phyloP scores from a whole-genome alignment of 1,284 basidiomycete species.

The Papiliotrema terrestris region DNA sequence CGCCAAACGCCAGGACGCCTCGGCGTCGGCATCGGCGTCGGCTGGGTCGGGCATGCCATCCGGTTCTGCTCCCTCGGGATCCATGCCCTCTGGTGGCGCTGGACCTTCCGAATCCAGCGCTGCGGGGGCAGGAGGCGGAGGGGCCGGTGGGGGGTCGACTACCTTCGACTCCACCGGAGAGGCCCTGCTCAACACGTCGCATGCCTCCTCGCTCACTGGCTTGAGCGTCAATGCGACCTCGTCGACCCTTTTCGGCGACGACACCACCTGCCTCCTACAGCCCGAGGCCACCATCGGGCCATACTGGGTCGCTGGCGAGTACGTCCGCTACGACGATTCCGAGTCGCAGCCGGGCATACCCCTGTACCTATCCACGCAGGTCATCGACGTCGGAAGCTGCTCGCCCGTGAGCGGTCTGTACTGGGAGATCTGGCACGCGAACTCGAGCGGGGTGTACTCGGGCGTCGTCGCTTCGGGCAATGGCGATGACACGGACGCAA shows the following conservation, averaged over 20 bases:
- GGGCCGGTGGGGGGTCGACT: background rate
- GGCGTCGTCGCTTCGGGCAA: slow-evolving; percentile 49
- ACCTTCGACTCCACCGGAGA: slow-evolving; percentile 3
- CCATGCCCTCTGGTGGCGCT: background rate
- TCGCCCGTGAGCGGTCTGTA: slow-evolving; percentile 63
- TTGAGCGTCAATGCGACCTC: slow-evolving; percentile 10
- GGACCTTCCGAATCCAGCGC: background rate
- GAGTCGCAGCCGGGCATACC: slow-evolving; percentile 56
- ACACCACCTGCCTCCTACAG: slow-evolving; percentile 14
- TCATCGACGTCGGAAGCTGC: slow-evolving; percentile 68
- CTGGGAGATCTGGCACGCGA: slow-evolving; percentile 66
- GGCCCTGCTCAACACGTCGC: slow-evolving; percentile 9
- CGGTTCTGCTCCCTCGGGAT: background rate
- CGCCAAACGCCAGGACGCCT: background rate
- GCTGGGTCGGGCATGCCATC: background rate
- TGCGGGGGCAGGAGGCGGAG: background rate
- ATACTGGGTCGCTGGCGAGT: slow-evolving; percentile 24
- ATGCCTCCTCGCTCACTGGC: slow-evolving; percentile 13
- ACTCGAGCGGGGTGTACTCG: slow-evolving; percentile 51
- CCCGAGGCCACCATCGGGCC: slow-evolving; percentile 22
- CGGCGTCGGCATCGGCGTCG: background rate
- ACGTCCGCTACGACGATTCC: slow-evolving; percentile 54
- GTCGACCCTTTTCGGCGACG: slow-evolving; percentile 7
- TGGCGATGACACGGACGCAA: slow-evolving; percentile 42
- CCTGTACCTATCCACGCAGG: slow-evolving; percentile 37